Evolutionary conservation across 179 eudicot genomes (phyloP).

Genomic region (Silene noctiflora): DNA sequence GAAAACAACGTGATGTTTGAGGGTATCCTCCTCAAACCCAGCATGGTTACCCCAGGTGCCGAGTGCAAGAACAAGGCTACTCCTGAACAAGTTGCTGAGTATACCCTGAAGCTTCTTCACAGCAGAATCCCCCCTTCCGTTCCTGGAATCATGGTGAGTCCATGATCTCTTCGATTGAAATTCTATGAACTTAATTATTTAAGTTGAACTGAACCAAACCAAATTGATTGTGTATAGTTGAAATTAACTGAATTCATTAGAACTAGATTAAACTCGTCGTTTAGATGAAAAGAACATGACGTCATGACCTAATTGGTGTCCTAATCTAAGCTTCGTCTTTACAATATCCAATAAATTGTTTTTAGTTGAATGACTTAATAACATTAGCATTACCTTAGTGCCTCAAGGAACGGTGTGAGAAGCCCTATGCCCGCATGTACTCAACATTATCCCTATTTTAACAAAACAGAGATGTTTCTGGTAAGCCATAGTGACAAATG

Average conservation of each 20-base stretch:
- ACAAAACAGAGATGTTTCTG: no score
- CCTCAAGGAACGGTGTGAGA: neutral
- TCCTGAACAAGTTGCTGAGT: constrained; percentile 65
- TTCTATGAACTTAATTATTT: neutral
- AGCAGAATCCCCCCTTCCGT: constrained; percentile 82
- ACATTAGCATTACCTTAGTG: no score
- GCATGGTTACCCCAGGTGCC: constrained; percentile 99
- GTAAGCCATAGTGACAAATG: no score
- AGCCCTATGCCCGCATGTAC: no score
- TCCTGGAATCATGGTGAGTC: constrained; percentile 88
- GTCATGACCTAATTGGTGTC: neutral
- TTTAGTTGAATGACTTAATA: neutral
- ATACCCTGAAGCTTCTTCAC: constrained; percentile 73
- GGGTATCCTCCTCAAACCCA: constrained; percentile 91
- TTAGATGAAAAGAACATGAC: neutral
- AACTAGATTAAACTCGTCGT: neutral
- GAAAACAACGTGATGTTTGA: constrained; percentile 85
- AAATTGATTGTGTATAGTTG: neutral
- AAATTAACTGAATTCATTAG: neutral
- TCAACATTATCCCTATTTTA: no score
- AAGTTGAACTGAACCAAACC: neutral
- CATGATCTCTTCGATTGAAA: neutral
- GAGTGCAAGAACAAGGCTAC: constrained; percentile 86
- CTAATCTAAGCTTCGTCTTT: neutral
- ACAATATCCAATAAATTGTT: neutral